Percentiles rank a stretch among this genome's conserved stretches.
Conservation (phyloP, 495 filamentous ascomycete genomes). For the Penicillium paradoxum region DNA sequence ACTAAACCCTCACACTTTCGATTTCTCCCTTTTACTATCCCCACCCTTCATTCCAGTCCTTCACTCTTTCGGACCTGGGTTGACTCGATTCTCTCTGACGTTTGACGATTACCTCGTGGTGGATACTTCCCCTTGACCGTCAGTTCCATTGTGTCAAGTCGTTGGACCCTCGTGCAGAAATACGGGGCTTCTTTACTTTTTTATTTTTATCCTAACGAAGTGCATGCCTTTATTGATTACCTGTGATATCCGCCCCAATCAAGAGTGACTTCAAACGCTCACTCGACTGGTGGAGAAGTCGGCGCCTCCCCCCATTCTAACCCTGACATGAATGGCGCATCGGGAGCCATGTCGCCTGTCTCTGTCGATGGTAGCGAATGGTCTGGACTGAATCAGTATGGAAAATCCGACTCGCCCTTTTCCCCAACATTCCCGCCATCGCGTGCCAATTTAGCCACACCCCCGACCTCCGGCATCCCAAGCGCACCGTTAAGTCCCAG, state of each 20-base stretch:
- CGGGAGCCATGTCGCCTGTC: slow-evolving; percentile 74
- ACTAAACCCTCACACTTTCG: slow-evolving; percentile 13
- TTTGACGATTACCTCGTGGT: background rate
- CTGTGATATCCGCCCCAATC: background rate
- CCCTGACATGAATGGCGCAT: slow-evolving; percentile 54
- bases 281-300: slow-evolving; percentile 1
- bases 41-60: slow-evolving; percentile 15
- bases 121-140: slow-evolving; percentile 1
- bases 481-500: slow-evolving; percentile 51
- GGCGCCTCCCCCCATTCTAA: background rate
- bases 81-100: background rate
- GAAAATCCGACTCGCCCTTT: slow-evolving; percentile 52
- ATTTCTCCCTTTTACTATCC: slow-evolving; percentile 19
- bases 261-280: background rate
- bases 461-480: slow-evolving; percentile 63
- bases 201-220: slow-evolving; percentile 7
- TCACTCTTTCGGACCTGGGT: slow-evolving; percentile 27
- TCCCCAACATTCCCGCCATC: slow-evolving; percentile 46
- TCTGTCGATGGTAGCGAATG: slow-evolving; percentile 83
- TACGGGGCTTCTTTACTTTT: background rate
- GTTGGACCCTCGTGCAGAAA: slow-evolving; percentile 11
- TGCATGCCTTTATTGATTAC: slow-evolving; percentile 1
- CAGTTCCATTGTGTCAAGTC: slow-evolving; percentile 20
- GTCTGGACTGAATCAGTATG: slow-evolving; percentile 74
- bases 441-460: slow-evolving; percentile 63